These are phyloP conservation scores for Diaporthe sp. DNA, from an alignment of 2,329 filamentous ascomycete genomes.

Conservation along the genomic window DNA sequence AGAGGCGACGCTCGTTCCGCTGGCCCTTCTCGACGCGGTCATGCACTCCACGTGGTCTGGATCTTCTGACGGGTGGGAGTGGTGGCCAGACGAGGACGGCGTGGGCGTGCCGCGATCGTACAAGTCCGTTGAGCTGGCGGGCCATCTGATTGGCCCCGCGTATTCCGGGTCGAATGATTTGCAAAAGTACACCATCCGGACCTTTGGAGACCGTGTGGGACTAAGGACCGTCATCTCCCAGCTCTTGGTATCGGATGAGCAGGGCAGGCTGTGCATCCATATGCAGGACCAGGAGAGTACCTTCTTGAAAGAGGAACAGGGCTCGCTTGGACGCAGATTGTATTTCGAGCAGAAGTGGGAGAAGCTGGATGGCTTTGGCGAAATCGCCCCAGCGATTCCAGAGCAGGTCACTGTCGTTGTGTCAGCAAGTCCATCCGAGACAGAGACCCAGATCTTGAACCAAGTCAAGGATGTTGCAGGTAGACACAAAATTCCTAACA, in stretches of 20 bases:
- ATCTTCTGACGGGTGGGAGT: constrained; percentile 1
- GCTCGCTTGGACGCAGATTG: constrained; percentile 7
- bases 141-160: neutral
- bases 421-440: neutral
- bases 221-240: constrained; percentile 10
- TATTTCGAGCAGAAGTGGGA: constrained; percentile 18
- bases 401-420: neutral
- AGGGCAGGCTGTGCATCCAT: constrained; percentile 8
- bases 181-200: constrained; percentile 11
- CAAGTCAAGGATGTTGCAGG: neutral
- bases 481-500: neutral
- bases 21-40: constrained; percentile 13
- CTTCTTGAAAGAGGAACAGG: constrained; percentile 17
- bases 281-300: constrained; percentile 24
- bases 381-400: neutral
- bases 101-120: constrained; percentile 16
- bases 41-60: constrained; percentile 16
- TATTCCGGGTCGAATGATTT: neutral
- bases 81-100: constrained; percentile 17
- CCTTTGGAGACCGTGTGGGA: neutral
- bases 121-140: constrained; percentile 13
- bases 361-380: neutral
- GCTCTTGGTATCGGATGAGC: constrained; percentile 9
- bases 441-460: neutral
- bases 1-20: neutral